Base-by-base conservation (phyloP, 305 asterid genomes). In the Rubia tinctorum region DNA sequence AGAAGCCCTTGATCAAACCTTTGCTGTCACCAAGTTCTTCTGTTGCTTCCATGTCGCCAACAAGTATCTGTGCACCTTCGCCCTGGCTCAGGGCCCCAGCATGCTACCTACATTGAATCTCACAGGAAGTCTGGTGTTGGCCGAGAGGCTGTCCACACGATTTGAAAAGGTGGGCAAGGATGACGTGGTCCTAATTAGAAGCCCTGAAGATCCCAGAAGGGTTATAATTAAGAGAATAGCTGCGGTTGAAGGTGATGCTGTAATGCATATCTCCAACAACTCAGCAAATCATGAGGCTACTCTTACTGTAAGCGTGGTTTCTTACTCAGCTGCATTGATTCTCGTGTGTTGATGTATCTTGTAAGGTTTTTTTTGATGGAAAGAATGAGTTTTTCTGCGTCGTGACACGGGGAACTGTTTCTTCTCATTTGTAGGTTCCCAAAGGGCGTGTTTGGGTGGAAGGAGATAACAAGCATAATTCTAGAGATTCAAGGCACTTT, bases 381-480 rank as follows among this genome's bases (percentile, higher is more conserved):
- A 9, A n/a, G 25, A 8, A 23, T 53, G 10, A 53, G 27, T 23
- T 9, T 42, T 74, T 66, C 40, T 12, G 73, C 49, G 12, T 47
- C 59, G 30, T 63, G 40, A 47, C 62, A 56, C 15, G 39, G 43
- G 25, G 18, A 17, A 0, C 43, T 22, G 8, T 60, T 22, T 80
- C 61, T 64, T 25, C 34, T 55, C 73, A 65, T 70, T 67, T 43
- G 63, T 76, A 92, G 96, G 94, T 92, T 20, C 98, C 97, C 44
- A 80, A 85, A 80, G 97, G 97, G 42, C 93, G 89, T 83, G 83
- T 91, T 76, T 93, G 97, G 98, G 82, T 93, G 18, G 92, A 93
- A 76, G 98, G 97, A 25, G 96, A 91, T 81, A 89, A 87, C 70
- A 66, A 70, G 37, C 73, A 75, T 62, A 23, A 73, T 2, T 84